These are phyloP conservation scores for Lachancea waltii DNA, from an alignment of 805 yeast species.

Conservation along the genomic window DNA sequence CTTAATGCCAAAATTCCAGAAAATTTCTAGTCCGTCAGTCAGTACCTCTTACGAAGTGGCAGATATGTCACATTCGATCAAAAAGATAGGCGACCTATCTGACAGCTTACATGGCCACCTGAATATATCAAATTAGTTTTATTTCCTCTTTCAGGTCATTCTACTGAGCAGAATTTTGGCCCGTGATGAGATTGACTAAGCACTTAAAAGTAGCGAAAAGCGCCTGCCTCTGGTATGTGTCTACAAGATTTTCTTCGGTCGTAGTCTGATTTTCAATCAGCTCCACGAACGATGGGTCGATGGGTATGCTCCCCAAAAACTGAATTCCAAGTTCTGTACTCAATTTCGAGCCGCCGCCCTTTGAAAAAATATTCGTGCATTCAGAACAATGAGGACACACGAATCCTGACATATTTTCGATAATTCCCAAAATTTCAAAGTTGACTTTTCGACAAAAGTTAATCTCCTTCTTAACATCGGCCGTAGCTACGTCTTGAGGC, in stretches of 20 bases:
- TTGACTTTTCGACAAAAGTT: slow-evolving; percentile 86
- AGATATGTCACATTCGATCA: too few relatives aligned
- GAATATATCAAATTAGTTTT: slow-evolving; percentile 1
- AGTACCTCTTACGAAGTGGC: slow-evolving; percentile 7
- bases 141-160: slow-evolving; percentile 1
- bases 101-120: slow-evolving; percentile 1
- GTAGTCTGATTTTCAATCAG: slow-evolving; percentile 58
- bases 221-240: slow-evolving; percentile 32
- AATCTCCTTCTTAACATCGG: slow-evolving; percentile 91
- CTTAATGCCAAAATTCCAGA: background rate
- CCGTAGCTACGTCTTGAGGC: slow-evolving; percentile 88
- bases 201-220: slow-evolving; percentile 38
- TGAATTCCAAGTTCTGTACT: slow-evolving; percentile 57
- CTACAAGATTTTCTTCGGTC: slow-evolving; percentile 28
- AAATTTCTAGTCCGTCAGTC: background rate
- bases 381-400: slow-evolving; percentile 92
- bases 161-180: slow-evolving; percentile 26
- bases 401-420: slow-evolving; percentile 96
- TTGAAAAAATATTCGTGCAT: slow-evolving; percentile 83
- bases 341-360: slow-evolving; percentile 81
- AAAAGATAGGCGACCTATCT: background rate
- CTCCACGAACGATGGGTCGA: slow-evolving; percentile 87
- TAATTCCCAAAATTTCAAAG: slow-evolving; percentile 71
- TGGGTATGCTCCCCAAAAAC: slow-evolving; percentile 83
- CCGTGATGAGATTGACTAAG: slow-evolving; percentile 38